phyloP scores from a whole-genome alignment of 2,329 filamentous ascomycete genomes.

The Bipolaris victoriae region DNA sequence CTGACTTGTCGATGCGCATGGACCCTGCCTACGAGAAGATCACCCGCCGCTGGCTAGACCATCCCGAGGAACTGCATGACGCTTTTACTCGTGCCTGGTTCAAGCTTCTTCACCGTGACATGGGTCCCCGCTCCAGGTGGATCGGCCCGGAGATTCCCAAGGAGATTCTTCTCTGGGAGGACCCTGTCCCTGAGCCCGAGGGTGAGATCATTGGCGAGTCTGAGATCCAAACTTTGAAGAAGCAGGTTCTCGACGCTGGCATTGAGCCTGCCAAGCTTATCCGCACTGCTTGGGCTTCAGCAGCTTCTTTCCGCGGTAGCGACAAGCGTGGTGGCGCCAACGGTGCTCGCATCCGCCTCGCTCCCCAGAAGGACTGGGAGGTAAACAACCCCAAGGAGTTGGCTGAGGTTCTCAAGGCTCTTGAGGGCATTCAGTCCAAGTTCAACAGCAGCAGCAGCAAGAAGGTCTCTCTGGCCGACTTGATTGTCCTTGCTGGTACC shows the following conservation, averaged over 20 bases:
- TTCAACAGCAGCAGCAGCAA: slow-evolving; percentile 72
- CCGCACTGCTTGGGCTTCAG: slow-evolving; percentile 50
- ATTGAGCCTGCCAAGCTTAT: slow-evolving; percentile 67
- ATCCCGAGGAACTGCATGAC: slow-evolving; percentile 72
- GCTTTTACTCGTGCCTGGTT: slow-evolving; percentile 79
- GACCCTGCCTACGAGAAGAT: slow-evolving; percentile 80
- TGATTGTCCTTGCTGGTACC: slow-evolving; percentile 75
- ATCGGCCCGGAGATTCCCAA: slow-evolving; percentile 75
- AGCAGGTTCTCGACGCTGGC: slow-evolving; percentile 68
- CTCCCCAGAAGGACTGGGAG: slow-evolving; percentile 73
- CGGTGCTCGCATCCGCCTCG: slow-evolving; percentile 76
- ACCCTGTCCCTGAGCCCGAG: slow-evolving; percentile 68
- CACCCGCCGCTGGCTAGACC: slow-evolving; percentile 69
- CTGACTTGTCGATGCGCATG: slow-evolving; percentile 73
- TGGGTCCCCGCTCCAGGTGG: slow-evolving; percentile 74
- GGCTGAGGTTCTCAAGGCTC: slow-evolving; percentile 63
- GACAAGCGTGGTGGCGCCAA: slow-evolving; percentile 87
- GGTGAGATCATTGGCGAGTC: slow-evolving; percentile 65
- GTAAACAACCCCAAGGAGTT: slow-evolving; percentile 76
- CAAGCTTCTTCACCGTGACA: slow-evolving; percentile 81
- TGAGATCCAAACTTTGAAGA: slow-evolving; percentile 71
- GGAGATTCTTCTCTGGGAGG: slow-evolving; percentile 76
- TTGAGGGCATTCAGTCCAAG: slow-evolving; percentile 69
- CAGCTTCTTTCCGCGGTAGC: slow-evolving; percentile 56
- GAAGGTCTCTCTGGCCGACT: slow-evolving; percentile 78